Conservation (phyloP, 2,329 filamentous ascomycete species). For the Fusarium sp. region DNA sequence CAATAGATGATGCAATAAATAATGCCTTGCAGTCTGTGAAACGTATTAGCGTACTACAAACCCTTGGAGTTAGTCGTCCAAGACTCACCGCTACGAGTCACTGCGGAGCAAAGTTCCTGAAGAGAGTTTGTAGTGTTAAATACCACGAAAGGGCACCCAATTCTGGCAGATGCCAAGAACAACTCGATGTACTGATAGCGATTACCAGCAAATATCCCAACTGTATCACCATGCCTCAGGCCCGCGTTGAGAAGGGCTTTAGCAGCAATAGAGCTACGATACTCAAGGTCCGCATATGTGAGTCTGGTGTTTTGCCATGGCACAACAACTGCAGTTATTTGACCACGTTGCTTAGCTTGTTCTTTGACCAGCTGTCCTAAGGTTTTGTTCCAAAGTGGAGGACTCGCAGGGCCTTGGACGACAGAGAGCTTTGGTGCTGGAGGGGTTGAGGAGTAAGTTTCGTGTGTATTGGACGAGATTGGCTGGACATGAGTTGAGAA, state of each 20-base stretch:
- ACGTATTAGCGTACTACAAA: neutral
- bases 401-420: neutral
- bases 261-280: neutral
- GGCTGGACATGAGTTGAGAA: neutral
- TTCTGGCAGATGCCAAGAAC: neutral
- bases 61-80: fast-evolving
- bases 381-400: neutral
- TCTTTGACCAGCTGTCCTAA: neutral
- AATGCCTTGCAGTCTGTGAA: neutral
- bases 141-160: neutral
- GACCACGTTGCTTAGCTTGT: neutral
- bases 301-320: neutral
- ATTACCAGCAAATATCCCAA: neutral
- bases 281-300: neutral
- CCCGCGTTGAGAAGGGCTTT: neutral
- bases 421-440: neutral
- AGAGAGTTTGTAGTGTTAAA: neutral
- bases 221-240: neutral
- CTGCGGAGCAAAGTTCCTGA: neutral
- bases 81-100: neutral
- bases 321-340: neutral
- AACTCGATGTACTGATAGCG: neutral
- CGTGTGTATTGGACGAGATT: neutral
- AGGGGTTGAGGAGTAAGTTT: fast-evolving
- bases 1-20: neutral